These are phyloP conservation scores for Lizanozyma gosingica DNA, from an alignment of 1,139 yeast species.

Conservation along the genomic window DNA sequence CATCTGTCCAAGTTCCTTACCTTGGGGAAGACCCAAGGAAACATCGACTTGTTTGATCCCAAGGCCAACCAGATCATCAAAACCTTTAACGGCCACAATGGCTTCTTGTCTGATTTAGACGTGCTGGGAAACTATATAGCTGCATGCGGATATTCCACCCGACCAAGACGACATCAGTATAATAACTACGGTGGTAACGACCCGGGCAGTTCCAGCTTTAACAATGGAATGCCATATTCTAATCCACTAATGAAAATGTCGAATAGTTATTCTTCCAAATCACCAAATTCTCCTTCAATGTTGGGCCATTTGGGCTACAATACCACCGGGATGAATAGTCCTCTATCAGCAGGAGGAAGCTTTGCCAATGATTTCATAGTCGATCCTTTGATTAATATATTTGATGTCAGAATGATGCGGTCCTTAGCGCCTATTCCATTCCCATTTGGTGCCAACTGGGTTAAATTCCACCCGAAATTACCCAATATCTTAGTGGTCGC, in stretches of 20 bases:
- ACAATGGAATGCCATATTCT: neutral
- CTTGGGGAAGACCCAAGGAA: conserved; percentile 61
- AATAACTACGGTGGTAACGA: conserved; percentile 2
- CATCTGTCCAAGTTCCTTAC: conserved; percentile 38
- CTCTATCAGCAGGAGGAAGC: no score
- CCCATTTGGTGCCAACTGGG: conserved; percentile 84
- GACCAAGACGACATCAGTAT: conserved; percentile 24
- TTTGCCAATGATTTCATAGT: conserved; percentile 20
- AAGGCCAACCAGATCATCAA: conserved; percentile 43
- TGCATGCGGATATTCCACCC: conserved; percentile 71
- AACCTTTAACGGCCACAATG: conserved; percentile 64
- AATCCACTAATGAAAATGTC: conserved; percentile 15
- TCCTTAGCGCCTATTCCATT: conserved; percentile 78
- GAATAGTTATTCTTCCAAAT: conserved; percentile 30
- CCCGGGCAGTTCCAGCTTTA: no score
- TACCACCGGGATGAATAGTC: neutral
- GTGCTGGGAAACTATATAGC: conserved; percentile 68
- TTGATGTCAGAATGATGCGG: conserved; percentile 68
- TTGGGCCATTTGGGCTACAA: neutral
- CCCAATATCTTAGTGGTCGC: conserved; percentile 73
- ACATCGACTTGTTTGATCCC: conserved; percentile 73
- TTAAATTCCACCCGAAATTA: conserved; percentile 76
- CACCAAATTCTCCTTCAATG: neutral
- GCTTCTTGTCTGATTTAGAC: conserved; percentile 69
- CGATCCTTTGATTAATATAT: conserved; percentile 80